Conservation (phyloP, 139 green algal genomes). For the Coccomyxa sp. region DNA sequence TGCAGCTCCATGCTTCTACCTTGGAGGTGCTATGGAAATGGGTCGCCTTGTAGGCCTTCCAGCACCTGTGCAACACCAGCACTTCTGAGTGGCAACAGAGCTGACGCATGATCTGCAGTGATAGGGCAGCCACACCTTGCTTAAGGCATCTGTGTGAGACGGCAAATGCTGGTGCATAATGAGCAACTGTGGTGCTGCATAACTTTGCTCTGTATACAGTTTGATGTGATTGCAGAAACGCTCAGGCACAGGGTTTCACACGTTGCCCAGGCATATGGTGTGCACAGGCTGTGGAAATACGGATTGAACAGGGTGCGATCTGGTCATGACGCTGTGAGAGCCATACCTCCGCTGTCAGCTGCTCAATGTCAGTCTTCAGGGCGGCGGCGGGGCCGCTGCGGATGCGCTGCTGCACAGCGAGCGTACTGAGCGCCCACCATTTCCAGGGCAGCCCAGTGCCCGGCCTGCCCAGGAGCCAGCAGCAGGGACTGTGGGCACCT, state of each 20-base stretch:
- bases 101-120: background rate
- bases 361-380: conserved; percentile 33
- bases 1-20: conserved; percentile 14
- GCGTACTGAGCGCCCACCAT: conserved; percentile 60
- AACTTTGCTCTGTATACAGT: too few species aligned
- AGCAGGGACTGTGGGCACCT: conserved; percentile 65
- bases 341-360: conserved; percentile 10
- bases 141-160: background rate
- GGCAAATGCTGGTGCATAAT: background rate
- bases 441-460: conserved; percentile 28
- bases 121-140: background rate
- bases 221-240: too few species aligned
- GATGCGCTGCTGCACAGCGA: conserved; percentile 50
- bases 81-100: background rate
- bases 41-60: background rate
- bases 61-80: background rate
- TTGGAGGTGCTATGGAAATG: background rate
- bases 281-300: too few species aligned
- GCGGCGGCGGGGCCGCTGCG: conserved; percentile 45
- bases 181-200: background rate
- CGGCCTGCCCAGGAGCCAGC: conserved; percentile 48
- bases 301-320: too few species aligned
- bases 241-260: too few species aligned
- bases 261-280: too few species aligned
- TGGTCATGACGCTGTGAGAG: too few species aligned